phyloP scores from a whole-genome alignment of 768 basidiomycete species.

The Leccinellum rugosiceps region DNA sequence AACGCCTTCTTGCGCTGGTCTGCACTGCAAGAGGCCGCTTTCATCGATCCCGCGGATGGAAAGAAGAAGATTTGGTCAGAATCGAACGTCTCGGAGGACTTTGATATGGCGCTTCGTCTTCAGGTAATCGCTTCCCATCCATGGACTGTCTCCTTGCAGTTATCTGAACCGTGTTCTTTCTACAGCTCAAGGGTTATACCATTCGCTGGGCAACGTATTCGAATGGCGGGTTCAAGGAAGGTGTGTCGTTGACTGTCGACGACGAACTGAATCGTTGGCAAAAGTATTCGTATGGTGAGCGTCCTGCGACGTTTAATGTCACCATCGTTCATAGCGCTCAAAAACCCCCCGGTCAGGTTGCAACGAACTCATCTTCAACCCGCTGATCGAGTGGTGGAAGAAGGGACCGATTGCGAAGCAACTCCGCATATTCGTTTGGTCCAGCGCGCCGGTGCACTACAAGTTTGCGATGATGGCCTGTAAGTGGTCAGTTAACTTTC shows the following conservation, averaged over 20 bases:
- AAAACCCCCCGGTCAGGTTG: conserved; percentile 13
- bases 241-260: conserved; percentile 84
- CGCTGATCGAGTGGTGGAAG: conserved; percentile 72
- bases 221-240: conserved; percentile 86
- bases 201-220: conserved; percentile 78
- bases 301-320: conserved; percentile 18
- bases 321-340: conserved; percentile 26
- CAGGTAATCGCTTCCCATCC: conserved; percentile 35
- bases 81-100: conserved; percentile 64
- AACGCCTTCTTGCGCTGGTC: conserved; percentile 90
- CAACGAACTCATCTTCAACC: conserved; percentile 77
- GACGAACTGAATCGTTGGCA: conserved; percentile 94
- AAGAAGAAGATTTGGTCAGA: conserved; percentile 76
- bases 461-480: conserved; percentile 65
- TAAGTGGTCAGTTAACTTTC: conserved; percentile 16
- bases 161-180: conserved; percentile 32
- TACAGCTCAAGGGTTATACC: conserved; percentile 37
- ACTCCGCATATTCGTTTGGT: conserved; percentile 75
- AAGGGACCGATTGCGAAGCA: conserved; percentile 82
- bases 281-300: conserved; percentile 71
- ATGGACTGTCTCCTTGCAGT: background rate
- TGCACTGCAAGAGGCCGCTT: conserved; percentile 84
- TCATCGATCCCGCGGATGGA: conserved; percentile 49
- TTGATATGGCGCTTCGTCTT: conserved; percentile 61
- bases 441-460: conserved; percentile 72